Evolutionary conservation across 2,329 filamentous ascomycete genomes (phyloP), one percentile per base, ranked within the genome.

Genomic region (Hypoxylon sp.): DNA sequence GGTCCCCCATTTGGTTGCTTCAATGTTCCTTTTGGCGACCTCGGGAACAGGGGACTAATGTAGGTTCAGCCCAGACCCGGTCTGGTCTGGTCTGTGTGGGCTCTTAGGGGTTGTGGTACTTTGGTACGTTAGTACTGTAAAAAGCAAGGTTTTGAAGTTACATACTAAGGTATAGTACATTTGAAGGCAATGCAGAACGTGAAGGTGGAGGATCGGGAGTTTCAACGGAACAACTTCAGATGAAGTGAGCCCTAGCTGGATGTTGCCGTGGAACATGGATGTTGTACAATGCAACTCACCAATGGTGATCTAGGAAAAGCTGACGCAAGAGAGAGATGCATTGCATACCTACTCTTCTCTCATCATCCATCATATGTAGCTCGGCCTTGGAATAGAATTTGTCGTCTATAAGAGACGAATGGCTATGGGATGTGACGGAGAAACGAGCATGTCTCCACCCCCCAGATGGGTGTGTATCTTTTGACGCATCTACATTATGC

Each of bases 41-140:
- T 71, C 68, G 68, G 68, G 65, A 69, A 53, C 65, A 69, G 63
- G 68, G 68, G 68, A 67, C 68, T 70, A 65, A 63, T 63, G 55
- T 63, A 64, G 52, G 62, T 61, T 64, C 62, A 70, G 65, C 65
- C 68, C 61, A 66, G 68, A 64, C 68, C 68, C 65, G 62, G 56
- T 49, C 32, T 66, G 63, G 68, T 63, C 66, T 23, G 23, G n/a
- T n/a, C n/a, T 50, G 60, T 71, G 65, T 69, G 60, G 52, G 49
- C 55, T 49, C 55, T 62, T 55, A 49, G 49, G 53, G 65, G 49
- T 25, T 48, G 25, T 38, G 55, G 53, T 25, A 30, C 25, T 49
- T 25, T 19, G 55, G 43, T 51, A 51, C 23, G 14, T 30, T 30
- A 30, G 28, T 30, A 43, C 60, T 11, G 36, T 58, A 62, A 41